A percentile compares a stretch with the other conserved stretches of the same genome.
Evolutionary conservation across 371 early-diverging fungal species (phyloP).

Genomic region (Rhizomucor miehei): DNA sequence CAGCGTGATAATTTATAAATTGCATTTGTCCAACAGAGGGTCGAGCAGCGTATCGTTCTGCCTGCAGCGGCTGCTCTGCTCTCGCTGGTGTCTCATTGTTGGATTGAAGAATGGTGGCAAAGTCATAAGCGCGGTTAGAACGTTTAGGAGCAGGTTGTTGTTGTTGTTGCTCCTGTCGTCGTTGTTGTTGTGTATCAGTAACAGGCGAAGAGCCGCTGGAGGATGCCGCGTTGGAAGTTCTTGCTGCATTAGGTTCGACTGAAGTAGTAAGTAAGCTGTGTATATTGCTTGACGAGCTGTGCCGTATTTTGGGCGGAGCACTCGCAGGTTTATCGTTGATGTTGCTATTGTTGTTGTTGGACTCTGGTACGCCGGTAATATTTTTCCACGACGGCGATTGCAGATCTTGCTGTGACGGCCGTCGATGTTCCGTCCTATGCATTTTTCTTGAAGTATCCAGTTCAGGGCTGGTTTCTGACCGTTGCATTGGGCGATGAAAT

Average conservation of each 20-base stretch:
- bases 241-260: slow-evolving; percentile 15
- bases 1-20: slow-evolving; percentile 16
- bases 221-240: slow-evolving; percentile 2
- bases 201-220: no score
- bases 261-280: slow-evolving; percentile 21
- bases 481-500: no score
- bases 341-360: no score
- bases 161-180: background rate
- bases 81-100: slow-evolving; percentile 1
- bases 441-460: no score
- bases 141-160: background rate
- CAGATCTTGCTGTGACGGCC: background rate
- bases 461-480: no score
- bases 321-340: slow-evolving; percentile 5
- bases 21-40: background rate
- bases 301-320: slow-evolving; percentile 8
- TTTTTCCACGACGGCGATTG: background rate
- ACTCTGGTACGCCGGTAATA: no score
- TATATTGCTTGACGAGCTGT: slow-evolving; percentile 19
- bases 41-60: no score
- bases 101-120: slow-evolving; percentile 18
- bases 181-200: background rate
- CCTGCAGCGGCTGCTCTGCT: background rate
- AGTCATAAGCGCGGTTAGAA: slow-evolving; percentile 13
- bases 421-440: background rate